Evolutionary conservation across 148 eudicot species (phyloP), one percentile per base, ranked within the genome.

Genomic region (Rhododendron molle): DNA sequence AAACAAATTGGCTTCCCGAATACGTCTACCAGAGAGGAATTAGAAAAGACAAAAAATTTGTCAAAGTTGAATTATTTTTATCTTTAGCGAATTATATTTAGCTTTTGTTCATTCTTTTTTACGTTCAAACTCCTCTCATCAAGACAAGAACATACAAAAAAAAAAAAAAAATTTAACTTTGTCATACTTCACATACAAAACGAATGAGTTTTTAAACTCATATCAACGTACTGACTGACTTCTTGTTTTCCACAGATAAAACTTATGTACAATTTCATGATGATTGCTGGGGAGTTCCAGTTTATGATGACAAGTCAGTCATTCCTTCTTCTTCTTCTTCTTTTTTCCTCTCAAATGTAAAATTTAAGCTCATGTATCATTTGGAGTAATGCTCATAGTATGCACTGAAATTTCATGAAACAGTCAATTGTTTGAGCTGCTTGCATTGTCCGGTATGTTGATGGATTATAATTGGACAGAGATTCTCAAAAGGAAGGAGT

Each of bases 391-490:
- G 38, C 62, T 34, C 71, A 58, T 58, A 56, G 28, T 13, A 43
- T 34, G 54, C 54, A n/a, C 72, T 23, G 23, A 67, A 44, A 82
- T 65, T 78, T 14, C 23, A 81, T 86, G 10, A 26, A 86, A 89
- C 93, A 97, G 99, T 85, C 92, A 90, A 89, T 91, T 97, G 82
- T 97, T 95, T 84, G 99, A 97, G 91, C 85, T 95, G 80, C 96
- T 97, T 21, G 93, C 96, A 30, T 78, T 97, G 93, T 93, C 93
- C 76, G 98, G 98, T 38, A 89, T 97, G 99, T 85, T 97, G 87
- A 97, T 97, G 99, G 99, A 97, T 85, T 92, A 91, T 88, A 97
- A 94, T 81, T 97, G 99, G 99, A 93, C 99, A 43, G 98, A 95
- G 78, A 97, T 97, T 87, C 88, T 97, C 52, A 95, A 92, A 87